phyloP scores from a whole-genome alignment of 2,329 filamentous ascomycete genomes.

The Didymellaceae sp. region DNA sequence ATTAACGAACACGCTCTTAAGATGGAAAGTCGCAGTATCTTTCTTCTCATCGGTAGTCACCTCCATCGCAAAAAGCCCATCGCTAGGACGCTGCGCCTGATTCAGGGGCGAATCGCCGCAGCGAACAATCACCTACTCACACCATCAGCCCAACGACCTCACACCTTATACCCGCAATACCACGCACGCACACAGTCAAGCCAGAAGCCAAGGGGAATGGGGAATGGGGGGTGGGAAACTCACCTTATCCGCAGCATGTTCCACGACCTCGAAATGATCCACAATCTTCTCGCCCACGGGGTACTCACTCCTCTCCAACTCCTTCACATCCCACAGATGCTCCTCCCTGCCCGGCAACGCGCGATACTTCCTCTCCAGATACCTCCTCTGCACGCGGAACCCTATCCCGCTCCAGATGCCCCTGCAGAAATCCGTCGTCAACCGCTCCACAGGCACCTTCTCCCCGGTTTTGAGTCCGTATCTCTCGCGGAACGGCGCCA shows the following conservation, averaged over 20 bases:
- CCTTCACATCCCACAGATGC: slow-evolving; percentile 45
- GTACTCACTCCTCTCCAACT: slow-evolving; percentile 44
- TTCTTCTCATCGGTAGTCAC: slow-evolving; percentile 46
- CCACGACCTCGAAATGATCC: slow-evolving; percentile 52
- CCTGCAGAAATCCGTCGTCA: slow-evolving; percentile 48
- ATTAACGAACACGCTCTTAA: slow-evolving; percentile 50
- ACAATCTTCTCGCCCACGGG: slow-evolving; percentile 45
- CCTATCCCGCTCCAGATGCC: slow-evolving; percentile 48
- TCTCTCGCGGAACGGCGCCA: slow-evolving; percentile 38
- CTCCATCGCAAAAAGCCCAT: slow-evolving; percentile 50
- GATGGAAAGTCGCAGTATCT: slow-evolving; percentile 47
- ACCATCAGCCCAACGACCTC: slow-evolving; percentile 11
- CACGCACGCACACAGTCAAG: too few relatives aligned
- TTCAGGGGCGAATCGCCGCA: slow-evolving; percentile 49
- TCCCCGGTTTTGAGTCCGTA: slow-evolving; percentile 23
- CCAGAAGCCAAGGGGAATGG: too few relatives aligned
- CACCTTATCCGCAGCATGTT: slow-evolving; percentile 46
- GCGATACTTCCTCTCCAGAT: slow-evolving; percentile 46
- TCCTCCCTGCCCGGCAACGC: slow-evolving; percentile 38
- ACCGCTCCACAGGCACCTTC: slow-evolving; percentile 34
- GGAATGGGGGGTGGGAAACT: too few relatives aligned
- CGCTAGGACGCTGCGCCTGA: slow-evolving; percentile 35
- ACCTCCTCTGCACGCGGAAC: slow-evolving; percentile 45
- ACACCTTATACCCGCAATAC: too few relatives aligned
- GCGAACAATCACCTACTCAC: slow-evolving; percentile 44